Evolutionary conservation across 2,329 filamentous ascomycete species (phyloP), one percentile per base, ranked within the genome.

Genomic region (Ophiobolus disseminans): DNA sequence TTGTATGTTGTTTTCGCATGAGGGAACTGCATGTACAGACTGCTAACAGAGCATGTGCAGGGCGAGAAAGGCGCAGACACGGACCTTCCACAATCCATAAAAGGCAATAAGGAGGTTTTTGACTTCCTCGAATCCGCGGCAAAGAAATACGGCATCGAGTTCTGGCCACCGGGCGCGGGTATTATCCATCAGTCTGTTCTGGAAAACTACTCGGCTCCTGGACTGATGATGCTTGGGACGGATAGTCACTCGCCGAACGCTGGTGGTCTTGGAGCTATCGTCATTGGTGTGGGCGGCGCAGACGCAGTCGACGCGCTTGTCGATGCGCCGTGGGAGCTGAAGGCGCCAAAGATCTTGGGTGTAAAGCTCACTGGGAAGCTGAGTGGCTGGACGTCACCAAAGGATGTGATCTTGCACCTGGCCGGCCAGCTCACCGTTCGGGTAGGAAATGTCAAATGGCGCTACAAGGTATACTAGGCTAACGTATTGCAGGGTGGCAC

Each of bases 221-320:
- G 94, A 40, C 77, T 97, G 63, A 97, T 99, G 92, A 97, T 99
- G 91, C 83, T 99, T 31, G 94, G 94, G 46, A 99, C 94, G 22
- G 94, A 99, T 75, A 96, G 90, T 67, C 94, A 99, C 75, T 97
- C 91, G 36, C 94, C 94, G 34, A 99, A 97, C 70, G 94, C 91
- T n/a, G 94, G 94, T 63, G 94, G 94, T 50, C 80, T 97, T 45
- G 91, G 89, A 61, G 92, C 91, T 3, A 91, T 97, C 65, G 94
- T 94, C 7, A 97, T 99, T 71, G 94, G 94, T 73, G 94, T 99
- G 25, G 94, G 94, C 68, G 94, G 94, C 68, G 94, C 94, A 19
- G 94, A 99, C 76, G 94, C 94, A 19, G 94, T 99, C 2, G 94
- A 99, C 76, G 94, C 93, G 6, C 84, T 99, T 31, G 94, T 97